A percentile compares a stretch with the other conserved stretches of the same genome.
These are phyloP conservation scores for Candida succiphila DNA, from an alignment of 805 yeast species.

Conservation along the genomic window DNA sequence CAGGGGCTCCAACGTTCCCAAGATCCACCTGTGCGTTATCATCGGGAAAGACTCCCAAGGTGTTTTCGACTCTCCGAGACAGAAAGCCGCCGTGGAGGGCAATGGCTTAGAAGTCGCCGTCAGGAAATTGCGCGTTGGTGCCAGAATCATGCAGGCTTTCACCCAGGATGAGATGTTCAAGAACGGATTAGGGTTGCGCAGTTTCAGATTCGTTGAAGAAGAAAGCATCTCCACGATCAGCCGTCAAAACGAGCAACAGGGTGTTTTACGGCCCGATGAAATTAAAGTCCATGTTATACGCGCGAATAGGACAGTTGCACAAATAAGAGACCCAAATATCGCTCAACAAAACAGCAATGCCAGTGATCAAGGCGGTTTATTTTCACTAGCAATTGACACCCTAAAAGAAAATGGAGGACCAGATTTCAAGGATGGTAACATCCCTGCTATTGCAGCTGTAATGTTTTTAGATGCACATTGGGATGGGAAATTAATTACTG, in stretches of 20 bases:
- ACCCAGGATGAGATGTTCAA: slow-evolving; percentile 84
- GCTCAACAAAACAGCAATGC: slow-evolving; percentile 86
- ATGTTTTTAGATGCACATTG: slow-evolving; percentile 79
- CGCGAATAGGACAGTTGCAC: slow-evolving; percentile 54
- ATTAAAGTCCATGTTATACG: slow-evolving; percentile 74
- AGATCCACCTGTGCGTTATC: slow-evolving; percentile 71
- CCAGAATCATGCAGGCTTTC: slow-evolving; percentile 81
- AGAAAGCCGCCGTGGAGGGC: slow-evolving; percentile 40
- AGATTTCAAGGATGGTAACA: slow-evolving; percentile 18
- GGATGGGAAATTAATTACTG: slow-evolving; percentile 60
- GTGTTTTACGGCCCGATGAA: slow-evolving; percentile 34
- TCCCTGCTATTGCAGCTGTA: slow-evolving; percentile 74
- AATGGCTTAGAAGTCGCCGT: slow-evolving; percentile 64
- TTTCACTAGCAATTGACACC: slow-evolving; percentile 72
- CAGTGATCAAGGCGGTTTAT: slow-evolving; percentile 63
- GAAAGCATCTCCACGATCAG: slow-evolving; percentile 43
- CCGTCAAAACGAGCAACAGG: slow-evolving; percentile 25
- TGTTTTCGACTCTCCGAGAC: slow-evolving; percentile 57
- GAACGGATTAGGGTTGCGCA: slow-evolving; percentile 68
- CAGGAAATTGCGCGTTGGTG: slow-evolving; percentile 69
- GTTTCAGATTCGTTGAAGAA: slow-evolving; percentile 69
- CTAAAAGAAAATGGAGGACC: slow-evolving; percentile 47
- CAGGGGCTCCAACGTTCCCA: slow-evolving; percentile 40
- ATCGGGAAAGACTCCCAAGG: slow-evolving; percentile 70
- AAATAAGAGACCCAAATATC: slow-evolving; percentile 64